Percentiles rank a stretch among this genome's conserved stretches.
phyloP scores from a whole-genome alignment of 148 eudicot genomes.

The Cornus florida region DNA sequence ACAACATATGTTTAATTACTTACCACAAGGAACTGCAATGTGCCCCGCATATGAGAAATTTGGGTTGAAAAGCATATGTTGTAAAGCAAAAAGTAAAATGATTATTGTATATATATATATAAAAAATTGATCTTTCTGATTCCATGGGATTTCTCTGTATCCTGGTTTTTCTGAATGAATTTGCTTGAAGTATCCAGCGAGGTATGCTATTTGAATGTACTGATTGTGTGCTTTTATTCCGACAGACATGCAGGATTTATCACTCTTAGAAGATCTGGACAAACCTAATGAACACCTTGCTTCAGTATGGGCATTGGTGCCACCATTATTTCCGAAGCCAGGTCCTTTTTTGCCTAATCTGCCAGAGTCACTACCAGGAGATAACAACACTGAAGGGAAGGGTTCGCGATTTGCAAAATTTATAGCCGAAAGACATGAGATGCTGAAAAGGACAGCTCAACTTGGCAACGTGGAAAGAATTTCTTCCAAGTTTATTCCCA shows the following conservation, averaged over 20 bases:
- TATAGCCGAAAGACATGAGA: slow-evolving; percentile 57
- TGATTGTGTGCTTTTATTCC: background rate
- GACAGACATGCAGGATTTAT: slow-evolving; percentile 62
- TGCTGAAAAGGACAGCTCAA: slow-evolving; percentile 38
- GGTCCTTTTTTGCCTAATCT: slow-evolving; percentile 44
- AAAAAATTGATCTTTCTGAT: background rate
- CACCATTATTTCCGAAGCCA: slow-evolving; percentile 66
- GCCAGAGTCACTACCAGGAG: slow-evolving; percentile 25
- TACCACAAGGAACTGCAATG: too few species aligned
- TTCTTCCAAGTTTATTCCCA: slow-evolving; percentile 38
- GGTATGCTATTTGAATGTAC: background rate
- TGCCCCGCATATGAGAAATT: background rate
- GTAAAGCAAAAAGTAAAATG: background rate
- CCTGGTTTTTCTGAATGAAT: background rate
- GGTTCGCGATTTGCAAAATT: slow-evolving; percentile 89
- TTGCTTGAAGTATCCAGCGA: background rate
- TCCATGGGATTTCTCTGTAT: background rate
- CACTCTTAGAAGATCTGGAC: slow-evolving; percentile 67
- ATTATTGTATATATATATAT: too few species aligned
- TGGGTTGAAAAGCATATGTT: background rate
- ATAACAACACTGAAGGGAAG: slow-evolving; percentile 41
- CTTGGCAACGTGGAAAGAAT: slow-evolving; percentile 30
- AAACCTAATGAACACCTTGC: slow-evolving; percentile 62
- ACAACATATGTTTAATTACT: too few species aligned
- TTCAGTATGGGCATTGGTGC: slow-evolving; percentile 87